phyloP scores from a whole-genome alignment of 1,284 basidiomycete species.

The Agroathelia rolfsii region DNA sequence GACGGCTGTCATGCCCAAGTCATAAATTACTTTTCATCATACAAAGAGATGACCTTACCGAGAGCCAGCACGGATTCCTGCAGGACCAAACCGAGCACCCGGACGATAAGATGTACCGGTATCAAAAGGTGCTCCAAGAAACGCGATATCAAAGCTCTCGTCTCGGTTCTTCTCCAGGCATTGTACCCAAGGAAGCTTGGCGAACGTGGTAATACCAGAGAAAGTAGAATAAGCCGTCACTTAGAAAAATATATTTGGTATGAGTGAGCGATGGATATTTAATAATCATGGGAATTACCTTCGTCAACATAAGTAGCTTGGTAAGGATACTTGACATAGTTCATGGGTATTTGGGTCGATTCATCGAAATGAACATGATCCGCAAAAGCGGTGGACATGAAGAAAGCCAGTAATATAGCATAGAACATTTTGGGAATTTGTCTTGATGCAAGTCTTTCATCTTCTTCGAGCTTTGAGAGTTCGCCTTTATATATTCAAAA shows the following conservation, averaged over 20 bases:
- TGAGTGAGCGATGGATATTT: constrained; percentile 1
- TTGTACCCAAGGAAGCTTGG: constrained; percentile 65
- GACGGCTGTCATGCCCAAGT: too few species aligned
- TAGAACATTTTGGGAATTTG: constrained; percentile 7
- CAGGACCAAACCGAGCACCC: constrained; percentile 71
- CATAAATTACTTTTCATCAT: too few species aligned
- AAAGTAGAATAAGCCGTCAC: constrained; percentile 65
- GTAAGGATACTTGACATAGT: constrained; percentile 54
- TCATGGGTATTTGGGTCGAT: constrained; percentile 48
- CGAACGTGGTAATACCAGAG: constrained; percentile 68
- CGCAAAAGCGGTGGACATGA: constrained; percentile 18
- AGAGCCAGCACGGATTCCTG: constrained; percentile 66
- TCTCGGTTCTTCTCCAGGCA: constrained; percentile 52
- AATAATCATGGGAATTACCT: constrained; percentile 25
- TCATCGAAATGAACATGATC: constrained; percentile 33
- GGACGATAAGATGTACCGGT: constrained; percentile 69
- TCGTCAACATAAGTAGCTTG: constrained; percentile 47
- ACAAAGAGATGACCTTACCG: too few species aligned
- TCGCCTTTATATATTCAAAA: too few species aligned
- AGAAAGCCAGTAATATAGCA: constrained; percentile 11
- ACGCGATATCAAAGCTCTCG: constrained; percentile 60
- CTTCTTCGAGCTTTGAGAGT: too few species aligned
- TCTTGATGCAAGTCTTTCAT: constrained; percentile 15
- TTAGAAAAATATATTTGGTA: constrained; percentile 15
- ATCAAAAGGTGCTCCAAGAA: constrained; percentile 74